A percentile compares a stretch with the other conserved stretches of the same genome.
phyloP scores from a whole-genome alignment of 2,329 filamentous ascomycete species.

The Aciculosporium take region DNA sequence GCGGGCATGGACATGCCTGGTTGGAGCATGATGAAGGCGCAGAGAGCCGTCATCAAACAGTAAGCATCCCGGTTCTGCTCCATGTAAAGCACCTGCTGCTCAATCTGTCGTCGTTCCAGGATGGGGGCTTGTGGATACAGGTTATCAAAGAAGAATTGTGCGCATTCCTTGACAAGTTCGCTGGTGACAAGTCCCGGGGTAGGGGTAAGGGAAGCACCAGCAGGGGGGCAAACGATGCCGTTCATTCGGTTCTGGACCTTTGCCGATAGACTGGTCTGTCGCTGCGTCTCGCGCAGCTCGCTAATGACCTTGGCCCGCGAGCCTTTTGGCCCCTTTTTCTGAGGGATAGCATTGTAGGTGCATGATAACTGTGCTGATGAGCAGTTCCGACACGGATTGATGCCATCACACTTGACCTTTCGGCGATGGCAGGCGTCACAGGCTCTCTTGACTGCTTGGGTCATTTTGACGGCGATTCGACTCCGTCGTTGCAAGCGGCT shows the following conservation, averaged over 20 bases:
- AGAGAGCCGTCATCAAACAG: conserved; percentile 49
- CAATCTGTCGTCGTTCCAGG: conserved; percentile 41
- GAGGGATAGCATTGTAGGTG: conserved; percentile 61
- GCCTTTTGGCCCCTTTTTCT: conserved; percentile 65
- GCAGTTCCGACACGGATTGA: conserved; percentile 59
- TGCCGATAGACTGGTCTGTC: conserved; percentile 47
- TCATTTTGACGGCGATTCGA: conserved; percentile 21
- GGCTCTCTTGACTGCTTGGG: conserved; percentile 43
- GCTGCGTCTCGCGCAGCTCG: conserved; percentile 54
- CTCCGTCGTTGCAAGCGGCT: not conserved
- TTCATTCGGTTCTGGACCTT: conserved; percentile 48
- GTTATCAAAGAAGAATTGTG: conserved; percentile 54
- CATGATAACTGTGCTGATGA: conserved; percentile 50
- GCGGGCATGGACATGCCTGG: conserved; percentile 49
- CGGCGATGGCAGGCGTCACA: conserved; percentile 62
- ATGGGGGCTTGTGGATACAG: conserved; percentile 52
- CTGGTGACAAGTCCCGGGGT: conserved; percentile 45
- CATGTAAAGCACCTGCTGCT: conserved; percentile 44
- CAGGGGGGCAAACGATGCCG: conserved; percentile 34
- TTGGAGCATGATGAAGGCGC: conserved; percentile 55
- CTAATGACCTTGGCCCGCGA: conserved; percentile 63
- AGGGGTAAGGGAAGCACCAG: conserved; percentile 34
- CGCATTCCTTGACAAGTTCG: conserved; percentile 50
- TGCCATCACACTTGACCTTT: conserved; percentile 61
- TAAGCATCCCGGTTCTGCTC: conserved; percentile 50